Evolutionary conservation across 2,329 filamentous ascomycete genomes (phyloP), one percentile per base, ranked within the genome.

Genomic region (Cladosporium velox): DNA sequence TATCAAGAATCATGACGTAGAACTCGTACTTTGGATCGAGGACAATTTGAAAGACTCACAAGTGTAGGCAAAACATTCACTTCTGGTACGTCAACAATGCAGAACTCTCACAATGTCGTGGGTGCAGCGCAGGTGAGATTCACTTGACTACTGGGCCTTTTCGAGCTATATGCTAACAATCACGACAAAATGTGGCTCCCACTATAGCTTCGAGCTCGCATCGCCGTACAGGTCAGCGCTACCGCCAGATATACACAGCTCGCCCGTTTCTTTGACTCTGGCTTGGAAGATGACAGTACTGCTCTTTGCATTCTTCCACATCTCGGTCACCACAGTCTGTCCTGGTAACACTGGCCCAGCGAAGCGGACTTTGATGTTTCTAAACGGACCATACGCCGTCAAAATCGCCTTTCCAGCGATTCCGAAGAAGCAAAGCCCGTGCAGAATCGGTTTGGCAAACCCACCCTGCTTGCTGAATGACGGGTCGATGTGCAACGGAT

Each of bases 401-500:
- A 93, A 90, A 47, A 99, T 88, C 67, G 94, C 93, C 85, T 97
- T 97, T 70, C 90, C 92, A n/a, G 91, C 90, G 71, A 98, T 88
- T 72, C 95, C 95, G 75, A 99, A 94, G 77, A 89, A 95, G 86
- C 93, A 97, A 44, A 99, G 87, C n/a, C 95, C 95, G 83, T 99
- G 95, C 64, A 99, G 84, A 77, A 99, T 99, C 14, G 95, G 95
- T 30, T 84, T 87, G 81, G 95, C 91, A 88, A 99, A 99, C 67
- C 95, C 95, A 67, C 94, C 95, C 73, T 96, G 89, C 83, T 95
- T 95, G 81, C 92, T 92, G 80, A 99, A 98, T 60, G 88, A 86
- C 1, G 95, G 95, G 79, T 99, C 95, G 69, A 99, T 90, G 82
- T 99, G 95, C 1, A 99, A 88, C 14, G 95, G 95, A 84, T 99